phyloP scores from a whole-genome alignment of 176 grass and related monocot genomes.

The Hyparrhenia diplandra region DNA sequence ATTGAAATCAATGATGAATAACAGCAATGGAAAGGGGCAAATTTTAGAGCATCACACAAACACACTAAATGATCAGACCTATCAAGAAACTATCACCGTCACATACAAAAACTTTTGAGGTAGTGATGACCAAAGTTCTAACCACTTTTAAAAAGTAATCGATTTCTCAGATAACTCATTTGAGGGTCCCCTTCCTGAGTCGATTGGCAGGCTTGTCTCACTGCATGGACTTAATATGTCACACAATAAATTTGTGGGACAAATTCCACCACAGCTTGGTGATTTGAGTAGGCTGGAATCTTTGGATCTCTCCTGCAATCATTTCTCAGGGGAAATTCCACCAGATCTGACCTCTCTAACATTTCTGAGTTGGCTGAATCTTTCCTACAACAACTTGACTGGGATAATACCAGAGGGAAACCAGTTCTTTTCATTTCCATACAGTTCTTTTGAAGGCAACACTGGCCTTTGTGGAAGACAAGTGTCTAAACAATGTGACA shows the following conservation, averaged over 20 bases:
- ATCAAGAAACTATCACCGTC: background rate
- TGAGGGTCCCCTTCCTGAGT: background rate
- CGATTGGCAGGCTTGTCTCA: slow-evolving; percentile 12
- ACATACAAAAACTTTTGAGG: background rate
- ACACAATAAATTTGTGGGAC: background rate
- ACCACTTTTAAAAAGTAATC: slow-evolving; percentile 16
- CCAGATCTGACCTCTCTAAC: slow-evolving; percentile 17
- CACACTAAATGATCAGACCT: background rate
- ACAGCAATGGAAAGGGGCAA: background rate
- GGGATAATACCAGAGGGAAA: slow-evolving; percentile 14
- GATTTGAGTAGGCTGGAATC: slow-evolving; percentile 16
- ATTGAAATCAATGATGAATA: slow-evolving; percentile 29
- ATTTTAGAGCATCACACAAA: background rate
- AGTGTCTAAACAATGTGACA: background rate
- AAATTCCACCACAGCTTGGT: slow-evolving; percentile 3
- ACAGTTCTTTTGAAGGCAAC: slow-evolving; percentile 14
- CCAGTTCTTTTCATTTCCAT: slow-evolving; percentile 1
- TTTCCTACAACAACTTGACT: slow-evolving; percentile 44
- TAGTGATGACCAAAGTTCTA: background rate
- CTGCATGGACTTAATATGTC: slow-evolving; percentile 14
- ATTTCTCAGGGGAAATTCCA: slow-evolving; percentile 33
- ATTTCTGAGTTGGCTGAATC: slow-evolving; percentile 23
- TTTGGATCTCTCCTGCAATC: slow-evolving; percentile 40
- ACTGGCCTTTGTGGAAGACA: background rate
- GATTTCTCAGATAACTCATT: slow-evolving; percentile 40